Evolutionary conservation across 2,329 filamentous ascomycete genomes (phyloP), one percentile per base, ranked within the genome.

Genomic region (Fusarium tuaranense): DNA sequence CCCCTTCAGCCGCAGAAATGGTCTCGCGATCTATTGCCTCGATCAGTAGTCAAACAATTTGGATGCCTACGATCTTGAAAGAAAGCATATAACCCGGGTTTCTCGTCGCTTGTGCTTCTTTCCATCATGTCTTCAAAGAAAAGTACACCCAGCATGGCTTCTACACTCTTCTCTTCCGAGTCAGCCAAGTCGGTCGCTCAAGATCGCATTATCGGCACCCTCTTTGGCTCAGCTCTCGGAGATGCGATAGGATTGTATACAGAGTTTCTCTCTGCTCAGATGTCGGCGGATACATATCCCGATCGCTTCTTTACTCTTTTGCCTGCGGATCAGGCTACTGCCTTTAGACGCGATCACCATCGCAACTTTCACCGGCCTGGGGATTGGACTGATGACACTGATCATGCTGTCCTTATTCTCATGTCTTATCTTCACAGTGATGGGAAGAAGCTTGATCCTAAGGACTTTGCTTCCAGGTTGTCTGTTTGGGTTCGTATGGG

Each of bases 311-410:
- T 88, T 74, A 83, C 81, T 4, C 81, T 88, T 1, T 68, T 77
- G 2, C 82, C 82, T 4, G 25, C 62, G 6, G 81, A 82, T 2
- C 67, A 80, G 10, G 81, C 81, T 0, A 88, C 87, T 1, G 82
- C 83, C 1, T 84, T 85, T 69, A 79, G 83, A 20, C 78, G 81
- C n/a, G 87, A 88, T 72, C 73, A 78, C 7, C 87, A 88, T 72
- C 82, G 87, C 59, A 81, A 82, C 62, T 84, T 84, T 32, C 84
- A 86, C 39, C 75, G 78, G 4, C 75, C 81, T 1, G 83, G 84
- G 27, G 83, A 85, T 46, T 89, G 87, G 87, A 90, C 87, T 0
- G 87, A 90, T 69, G 88, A 89, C 76, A 89, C 88, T 0, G 88
- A 89, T 71, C 87, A 89, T 77, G 84, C 87, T 4, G 80, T 88